Evolutionary conservation across 2,329 filamentous ascomycete genomes (phyloP).

Genomic region (Xylaria sp.): DNA sequence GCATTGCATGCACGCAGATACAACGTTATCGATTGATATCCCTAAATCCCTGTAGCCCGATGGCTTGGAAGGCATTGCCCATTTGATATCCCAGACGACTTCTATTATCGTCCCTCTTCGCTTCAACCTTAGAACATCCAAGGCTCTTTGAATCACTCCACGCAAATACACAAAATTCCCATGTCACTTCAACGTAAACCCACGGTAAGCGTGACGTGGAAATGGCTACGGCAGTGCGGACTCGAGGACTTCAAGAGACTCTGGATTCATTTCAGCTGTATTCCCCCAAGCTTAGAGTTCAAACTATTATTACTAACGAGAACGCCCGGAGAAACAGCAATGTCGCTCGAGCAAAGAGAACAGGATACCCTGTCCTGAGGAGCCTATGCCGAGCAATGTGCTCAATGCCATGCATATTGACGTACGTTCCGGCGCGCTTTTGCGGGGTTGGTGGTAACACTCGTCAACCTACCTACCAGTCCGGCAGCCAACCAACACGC

Average conservation of each 20-base stretch:
- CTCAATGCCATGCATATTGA: conserved; percentile 26
- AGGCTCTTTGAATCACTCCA: too few relatives aligned
- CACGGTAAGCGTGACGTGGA: conserved; percentile 21
- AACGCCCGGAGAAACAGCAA: not conserved
- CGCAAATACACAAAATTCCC: not conserved
- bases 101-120: not conserved
- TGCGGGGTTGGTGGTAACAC: conserved; percentile 22
- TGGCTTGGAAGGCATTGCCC: not conserved
- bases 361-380: not conserved
- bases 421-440: conserved; percentile 22
- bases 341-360: not conserved
- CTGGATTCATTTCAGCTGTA: conserved; percentile 14
- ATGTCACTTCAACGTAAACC: conserved; percentile 14
- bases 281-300: not conserved
- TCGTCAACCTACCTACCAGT: not conserved
- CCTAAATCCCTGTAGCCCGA: not conserved
- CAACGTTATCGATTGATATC: not conserved
- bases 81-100: not conserved
- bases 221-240: not conserved
- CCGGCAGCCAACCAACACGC: conserved; percentile 3
- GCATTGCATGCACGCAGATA: not conserved
- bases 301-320: not conserved
- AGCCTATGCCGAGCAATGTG: conserved; percentile 6
- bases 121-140: too few relatives aligned
- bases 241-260: not conserved